Evolutionary conservation across 768 basidiomycete genomes (phyloP), one percentile per base, ranked within the genome.

Genomic region (Boletales sp.): DNA sequence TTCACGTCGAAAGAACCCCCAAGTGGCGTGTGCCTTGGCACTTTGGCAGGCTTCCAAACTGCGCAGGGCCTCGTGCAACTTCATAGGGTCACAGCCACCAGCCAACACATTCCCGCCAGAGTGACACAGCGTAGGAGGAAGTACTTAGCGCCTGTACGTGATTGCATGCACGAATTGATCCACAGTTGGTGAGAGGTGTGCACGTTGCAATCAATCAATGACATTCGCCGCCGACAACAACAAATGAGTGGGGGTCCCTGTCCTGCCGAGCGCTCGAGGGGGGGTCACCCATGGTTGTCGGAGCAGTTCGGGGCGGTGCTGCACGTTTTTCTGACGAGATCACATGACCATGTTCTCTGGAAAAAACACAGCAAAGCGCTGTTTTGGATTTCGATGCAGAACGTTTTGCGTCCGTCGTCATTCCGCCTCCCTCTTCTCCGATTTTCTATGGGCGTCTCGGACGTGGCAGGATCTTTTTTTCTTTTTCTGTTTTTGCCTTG

Each of bases 41-140:
- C 34, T 5, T 48, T 64, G 63, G 61, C 57, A 54, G 37, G 48
- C 49, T 50, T 46, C 64, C 55, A 57, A 43, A 14, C 4, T 32
- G 31, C 25, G 48, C 34, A 25, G 38, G 7, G 51, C 56, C 57
- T 53, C 61, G 34, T 60, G 61, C 8, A 10, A 14, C 17, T 57
- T 60, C 47, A 45, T 66, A 66, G 55, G 55, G 18, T 46, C 39
- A 64, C 58, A 55, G 63, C 63, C 63, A 57, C 60, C n/a, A 15
- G 17, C 8, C 25, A 28, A 28, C 25, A 28, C 7, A 5, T 28
- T 28, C 25, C 25, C 25, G 25, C 25, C 25, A 28, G 25, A 28
- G 25, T 28, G 25, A 28, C 25, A 28, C 25, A 28, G 25, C 25
- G 25, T 28, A 28, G 25, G 25, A 28, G 25, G 15, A 45, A 21